A percentile compares a stretch with the other conserved stretches of the same genome.
Conservation (phyloP, 2,329 filamentous ascomycete species). For the Penicillium sp. region DNA sequence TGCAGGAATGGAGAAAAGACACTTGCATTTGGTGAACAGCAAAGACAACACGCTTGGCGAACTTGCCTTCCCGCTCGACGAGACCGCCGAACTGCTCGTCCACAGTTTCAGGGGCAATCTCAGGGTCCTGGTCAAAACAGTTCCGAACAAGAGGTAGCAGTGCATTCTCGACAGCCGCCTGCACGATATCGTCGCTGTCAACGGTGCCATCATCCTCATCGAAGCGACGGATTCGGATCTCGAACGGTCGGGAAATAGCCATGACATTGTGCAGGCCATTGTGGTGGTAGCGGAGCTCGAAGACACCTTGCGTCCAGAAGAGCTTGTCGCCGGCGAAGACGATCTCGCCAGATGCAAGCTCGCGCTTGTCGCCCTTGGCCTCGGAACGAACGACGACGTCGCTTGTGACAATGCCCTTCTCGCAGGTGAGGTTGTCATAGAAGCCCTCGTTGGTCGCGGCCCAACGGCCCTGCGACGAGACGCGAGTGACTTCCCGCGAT, state of each 20-base stretch:
- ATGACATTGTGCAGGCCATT: slow-evolving; percentile 88
- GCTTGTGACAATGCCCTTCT: slow-evolving; percentile 68
- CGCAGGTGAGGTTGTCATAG: slow-evolving; percentile 70
- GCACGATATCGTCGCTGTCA: slow-evolving; percentile 58
- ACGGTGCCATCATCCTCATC: slow-evolving; percentile 65
- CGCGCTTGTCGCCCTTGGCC: slow-evolving; percentile 46
- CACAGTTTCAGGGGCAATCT: slow-evolving; percentile 75
- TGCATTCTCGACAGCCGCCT: slow-evolving; percentile 67
- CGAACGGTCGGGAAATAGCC: slow-evolving; percentile 88
- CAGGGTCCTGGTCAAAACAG: slow-evolving; percentile 86
- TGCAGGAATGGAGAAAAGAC: background rate
- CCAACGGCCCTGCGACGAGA: slow-evolving; percentile 86
- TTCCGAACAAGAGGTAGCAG: slow-evolving; percentile 81
- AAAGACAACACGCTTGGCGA: slow-evolving; percentile 83
- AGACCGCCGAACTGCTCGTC: slow-evolving; percentile 81
- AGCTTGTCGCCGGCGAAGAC: slow-evolving; percentile 87
- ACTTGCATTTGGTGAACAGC: slow-evolving; percentile 85
- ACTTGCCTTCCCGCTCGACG: slow-evolving; percentile 83
- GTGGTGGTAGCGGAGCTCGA: slow-evolving; percentile 96
- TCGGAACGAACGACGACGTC: slow-evolving; percentile 55
- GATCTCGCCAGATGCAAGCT: slow-evolving; percentile 73
- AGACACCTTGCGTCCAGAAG: slow-evolving; percentile 95
- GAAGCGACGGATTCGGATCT: slow-evolving; percentile 77
- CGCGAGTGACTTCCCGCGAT: slow-evolving; percentile 75
- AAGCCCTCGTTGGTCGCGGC: slow-evolving; percentile 69